phyloP scores from a whole-genome alignment of 169 alveolate genomes.

The Plasmodium vinckei region DNA sequence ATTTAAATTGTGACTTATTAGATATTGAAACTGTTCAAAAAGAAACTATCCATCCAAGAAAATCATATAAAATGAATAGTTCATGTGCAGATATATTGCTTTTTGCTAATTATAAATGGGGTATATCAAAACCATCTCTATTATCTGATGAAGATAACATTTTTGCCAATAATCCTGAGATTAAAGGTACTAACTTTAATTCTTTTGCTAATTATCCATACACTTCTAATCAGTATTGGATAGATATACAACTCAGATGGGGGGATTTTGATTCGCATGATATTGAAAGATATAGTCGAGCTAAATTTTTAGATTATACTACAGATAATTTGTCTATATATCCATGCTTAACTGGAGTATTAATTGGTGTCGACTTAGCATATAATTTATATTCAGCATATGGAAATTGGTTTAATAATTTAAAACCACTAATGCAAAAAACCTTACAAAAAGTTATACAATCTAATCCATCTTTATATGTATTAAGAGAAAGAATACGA shows the following conservation, averaged over 20 bases:
- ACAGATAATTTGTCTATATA: slow-evolving; percentile 98
- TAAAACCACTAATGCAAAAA: slow-evolving; percentile 95
- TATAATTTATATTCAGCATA: slow-evolving; percentile 99
- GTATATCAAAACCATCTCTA: slow-evolving; percentile 96
- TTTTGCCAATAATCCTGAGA: slow-evolving; percentile 89
- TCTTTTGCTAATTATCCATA: slow-evolving; percentile 53
- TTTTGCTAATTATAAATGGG: slow-evolving; percentile 99
- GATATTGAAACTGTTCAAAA: slow-evolving; percentile 99
- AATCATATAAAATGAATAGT: slow-evolving; percentile 99
- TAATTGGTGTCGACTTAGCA: slow-evolving; percentile 99
- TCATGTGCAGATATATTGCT: slow-evolving; percentile 99
- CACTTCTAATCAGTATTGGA: slow-evolving; percentile 94
- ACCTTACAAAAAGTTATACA: slow-evolving; percentile 99
- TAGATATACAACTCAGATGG: slow-evolving; percentile 99
- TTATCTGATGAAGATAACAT: slow-evolving; percentile 93
- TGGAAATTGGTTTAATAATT: slow-evolving; percentile 99
- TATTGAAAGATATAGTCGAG: slow-evolving; percentile 99
- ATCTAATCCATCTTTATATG: slow-evolving; percentile 99
- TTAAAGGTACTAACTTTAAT: slow-evolving; percentile 75
- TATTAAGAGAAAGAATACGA: slow-evolving; percentile 99
- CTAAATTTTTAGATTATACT: slow-evolving; percentile 99
- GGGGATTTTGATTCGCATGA: slow-evolving; percentile 99
- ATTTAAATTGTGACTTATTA: slow-evolving; percentile 97
- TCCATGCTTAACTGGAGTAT: slow-evolving; percentile 99
- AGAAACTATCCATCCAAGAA: slow-evolving; percentile 99